phyloP scores from a whole-genome alignment of 108 stramenopile species.

The Fragilaria crotonensis region DNA sequence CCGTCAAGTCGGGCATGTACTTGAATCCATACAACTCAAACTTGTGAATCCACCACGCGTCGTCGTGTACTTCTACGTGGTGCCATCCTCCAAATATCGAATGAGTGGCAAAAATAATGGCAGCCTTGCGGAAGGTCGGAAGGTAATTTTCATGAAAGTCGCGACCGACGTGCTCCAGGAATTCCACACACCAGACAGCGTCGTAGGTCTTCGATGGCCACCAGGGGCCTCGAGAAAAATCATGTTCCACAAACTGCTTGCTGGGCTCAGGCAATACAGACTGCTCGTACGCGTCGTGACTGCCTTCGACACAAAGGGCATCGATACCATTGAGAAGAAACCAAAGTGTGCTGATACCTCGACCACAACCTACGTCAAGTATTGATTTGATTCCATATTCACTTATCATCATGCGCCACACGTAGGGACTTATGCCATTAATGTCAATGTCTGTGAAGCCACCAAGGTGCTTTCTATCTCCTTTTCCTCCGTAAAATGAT shows the following conservation, averaged over 20 bases:
- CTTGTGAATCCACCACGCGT: not conserved
- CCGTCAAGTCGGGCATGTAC: not conserved
- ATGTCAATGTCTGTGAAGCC: conserved; percentile 63
- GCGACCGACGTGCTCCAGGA: conserved; percentile 31
- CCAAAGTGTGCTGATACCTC: conserved; percentile 58
- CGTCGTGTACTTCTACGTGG: not conserved
- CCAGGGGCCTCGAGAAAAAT: conserved; percentile 75
- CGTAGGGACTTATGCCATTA: conserved; percentile 35
- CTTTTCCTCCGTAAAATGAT: conserved; percentile 52
- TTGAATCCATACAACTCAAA: not conserved
- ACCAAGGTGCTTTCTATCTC: conserved; percentile 71
- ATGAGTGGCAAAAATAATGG: conserved; percentile 51
- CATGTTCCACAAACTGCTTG: conserved; percentile 43
- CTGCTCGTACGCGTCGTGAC: conserved; percentile 61
- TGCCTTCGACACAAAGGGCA: conserved; percentile 67
- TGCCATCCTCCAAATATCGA: not conserved
- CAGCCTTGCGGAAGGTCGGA: conserved; percentile 42
- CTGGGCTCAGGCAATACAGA: conserved; percentile 43
- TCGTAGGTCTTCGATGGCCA: conserved; percentile 79
- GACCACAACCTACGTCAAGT: conserved; percentile 81
- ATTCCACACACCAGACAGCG: conserved; percentile 78
- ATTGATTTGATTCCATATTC: conserved; percentile 57
- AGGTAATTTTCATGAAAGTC: conserved; percentile 36
- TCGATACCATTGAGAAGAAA: conserved; percentile 52
- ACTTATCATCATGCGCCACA: conserved; percentile 40